Conservation (phyloP, 169 alveolate species). For the Plasmodium yoelii region DNA sequence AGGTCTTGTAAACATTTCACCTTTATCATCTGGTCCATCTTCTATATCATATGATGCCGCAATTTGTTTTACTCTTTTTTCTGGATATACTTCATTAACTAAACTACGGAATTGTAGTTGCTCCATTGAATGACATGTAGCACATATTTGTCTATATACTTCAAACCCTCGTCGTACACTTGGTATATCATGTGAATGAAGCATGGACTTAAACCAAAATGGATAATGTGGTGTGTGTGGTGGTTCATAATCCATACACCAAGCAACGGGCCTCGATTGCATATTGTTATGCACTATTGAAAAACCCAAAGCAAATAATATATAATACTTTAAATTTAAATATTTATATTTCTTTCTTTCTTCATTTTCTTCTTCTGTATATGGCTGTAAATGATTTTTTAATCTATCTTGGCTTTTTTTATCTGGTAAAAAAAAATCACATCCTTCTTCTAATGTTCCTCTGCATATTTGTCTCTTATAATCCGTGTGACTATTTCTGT, state of each 20-base stretch:
- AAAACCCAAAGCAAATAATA: conserved; percentile 88
- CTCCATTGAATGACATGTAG: conserved; percentile 91
- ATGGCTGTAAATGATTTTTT: conserved; percentile 88
- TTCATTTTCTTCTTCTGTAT: conserved; percentile 88
- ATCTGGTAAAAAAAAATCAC: conserved; percentile 87
- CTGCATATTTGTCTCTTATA: conserved; percentile 89
- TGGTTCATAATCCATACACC: conserved; percentile 91
- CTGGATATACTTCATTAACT: conserved; percentile 91
- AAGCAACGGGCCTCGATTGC: conserved; percentile 91
- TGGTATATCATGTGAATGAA: conserved; percentile 91
- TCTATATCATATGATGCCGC: conserved; percentile 91
- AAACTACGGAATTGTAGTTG: conserved; percentile 88
- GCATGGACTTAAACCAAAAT: conserved; percentile 90
- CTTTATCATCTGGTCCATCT: conserved; percentile 91
- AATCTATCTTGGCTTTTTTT: conserved; percentile 86
- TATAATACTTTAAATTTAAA: conserved; percentile 85
- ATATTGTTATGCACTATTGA: conserved; percentile 85
- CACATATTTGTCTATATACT: conserved; percentile 91
- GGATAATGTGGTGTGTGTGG: conserved; percentile 90
- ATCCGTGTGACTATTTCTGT: conserved; percentile 86
- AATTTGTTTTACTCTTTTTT: conserved; percentile 88
- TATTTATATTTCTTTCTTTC: conserved; percentile 85
- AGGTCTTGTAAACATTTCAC: conserved; percentile 91
- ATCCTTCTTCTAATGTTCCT: conserved; percentile 91
- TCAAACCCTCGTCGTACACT: conserved; percentile 91